Base-by-base conservation (phyloP, 1,284 basidiomycete species). In the Naganishia cerealis region DNA sequence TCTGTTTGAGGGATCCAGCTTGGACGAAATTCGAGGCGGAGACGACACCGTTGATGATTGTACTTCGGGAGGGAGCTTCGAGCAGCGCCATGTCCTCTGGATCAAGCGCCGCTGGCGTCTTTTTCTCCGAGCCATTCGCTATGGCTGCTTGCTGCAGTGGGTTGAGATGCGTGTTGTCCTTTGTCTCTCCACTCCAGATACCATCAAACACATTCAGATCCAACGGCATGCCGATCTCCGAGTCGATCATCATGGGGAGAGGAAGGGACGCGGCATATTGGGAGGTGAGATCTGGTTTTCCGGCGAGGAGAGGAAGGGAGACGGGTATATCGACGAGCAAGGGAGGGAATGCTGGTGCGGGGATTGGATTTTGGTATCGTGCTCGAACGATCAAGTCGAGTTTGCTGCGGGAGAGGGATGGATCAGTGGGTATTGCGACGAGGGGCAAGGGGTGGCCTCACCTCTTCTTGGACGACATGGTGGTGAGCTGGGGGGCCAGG, bases 161-260 rank as follows among this genome's bases (percentile, higher is more conserved):
- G 12, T 63, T 63, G 21, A 43, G 57, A 43, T 9, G 66, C 24
- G 24, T 26, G 15, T n/a, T 68, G 26, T 2, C 26, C 33, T 21
- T n/a, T 46, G 38, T 54, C 74, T 88, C 85, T 55, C 90, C 89
- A 65, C 90, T 88, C 90, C 92, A 92, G 21, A 92, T 80, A 42
- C 87, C 89, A 57, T 90, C 88, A 84, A 87, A 94, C 69, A 85
- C 85, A 26, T 90, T 88, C 57, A 95, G 80, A 76, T 96, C 91
- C 26, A 97, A 81, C 0, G 93, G 92, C 92, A 97, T 94, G 1
- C 94, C 94, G 75, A 89, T 89, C 78, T 97, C 94, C 1, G 90
- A 90, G 75, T 97, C 94, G 0, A 95, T 88, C 69, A 96, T 88
- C 90, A 97, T 92, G 0, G 94, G 92, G 12, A 95, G 78, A 0